Evolutionary conservation across 202 grass and related monocot species (phyloP).

Genomic region (Setaria viridis): DNA sequence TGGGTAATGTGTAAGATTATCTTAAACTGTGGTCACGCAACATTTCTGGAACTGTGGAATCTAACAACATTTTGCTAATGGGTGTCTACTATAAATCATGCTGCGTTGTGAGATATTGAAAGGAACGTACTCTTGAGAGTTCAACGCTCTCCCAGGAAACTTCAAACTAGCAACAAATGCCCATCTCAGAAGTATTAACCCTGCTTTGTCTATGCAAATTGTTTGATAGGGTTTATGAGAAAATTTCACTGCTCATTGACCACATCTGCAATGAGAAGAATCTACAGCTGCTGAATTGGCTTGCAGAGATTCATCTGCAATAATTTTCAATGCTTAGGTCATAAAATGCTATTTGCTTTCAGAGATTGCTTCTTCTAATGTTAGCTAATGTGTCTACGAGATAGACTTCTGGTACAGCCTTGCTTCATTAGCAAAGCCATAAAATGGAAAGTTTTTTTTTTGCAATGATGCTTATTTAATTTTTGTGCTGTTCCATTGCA

Average conservation of each 20-base stretch:
- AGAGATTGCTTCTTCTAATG: neutral
- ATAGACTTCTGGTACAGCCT: neutral
- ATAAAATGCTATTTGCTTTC: neutral
- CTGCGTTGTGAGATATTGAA: too few relatives aligned
- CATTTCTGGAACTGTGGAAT: slow-evolving; percentile 9
- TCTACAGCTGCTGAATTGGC: neutral
- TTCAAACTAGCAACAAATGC: neutral
- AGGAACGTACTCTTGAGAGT: too few relatives aligned
- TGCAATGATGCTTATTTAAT: neutral
- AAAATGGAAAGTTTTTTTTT: neutral
- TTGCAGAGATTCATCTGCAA: too few relatives aligned
- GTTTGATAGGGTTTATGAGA: slow-evolving; percentile 23
- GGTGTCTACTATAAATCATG: too few relatives aligned
- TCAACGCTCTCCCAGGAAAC: neutral
- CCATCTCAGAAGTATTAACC: neutral
- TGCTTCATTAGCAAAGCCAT: slow-evolving; percentile 1
- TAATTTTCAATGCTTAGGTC: neutral
- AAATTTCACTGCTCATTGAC: neutral
- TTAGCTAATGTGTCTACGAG: slow-evolving; percentile 5
- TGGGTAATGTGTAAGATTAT: neutral
- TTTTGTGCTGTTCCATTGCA: neutral
- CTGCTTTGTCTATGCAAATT: neutral
- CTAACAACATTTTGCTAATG: neutral
- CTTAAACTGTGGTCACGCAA: neutral
- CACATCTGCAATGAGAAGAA: neutral